Evolutionary conservation across 202 grass and related monocot species (phyloP).

Genomic region (Carex arenaria): DNA sequence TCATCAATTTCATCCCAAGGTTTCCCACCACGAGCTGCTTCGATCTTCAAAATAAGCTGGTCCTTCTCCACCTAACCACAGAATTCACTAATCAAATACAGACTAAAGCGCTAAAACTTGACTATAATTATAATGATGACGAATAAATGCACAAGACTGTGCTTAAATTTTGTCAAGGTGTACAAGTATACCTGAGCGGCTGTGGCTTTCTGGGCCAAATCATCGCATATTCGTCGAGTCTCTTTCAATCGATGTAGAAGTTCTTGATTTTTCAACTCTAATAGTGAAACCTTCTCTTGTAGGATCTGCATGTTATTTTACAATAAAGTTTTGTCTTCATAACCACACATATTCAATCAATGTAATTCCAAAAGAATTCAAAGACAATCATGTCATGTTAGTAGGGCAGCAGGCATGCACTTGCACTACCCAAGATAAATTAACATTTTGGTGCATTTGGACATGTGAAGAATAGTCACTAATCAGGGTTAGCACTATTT

Average conservation of each 20-base stretch:
- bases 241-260: constrained; percentile 67
- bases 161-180: background rate
- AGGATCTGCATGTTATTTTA: constrained; percentile 50
- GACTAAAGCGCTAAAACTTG: background rate
- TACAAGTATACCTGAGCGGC: constrained; percentile 65
- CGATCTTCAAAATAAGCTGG: constrained; percentile 65
- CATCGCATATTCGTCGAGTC: constrained; percentile 46
- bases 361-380: background rate
- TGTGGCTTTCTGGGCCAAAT: constrained; percentile 44
- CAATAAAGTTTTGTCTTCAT: background rate
- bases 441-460: no score
- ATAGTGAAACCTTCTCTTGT: constrained; percentile 65
- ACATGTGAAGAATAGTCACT: no score
- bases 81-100: background rate
- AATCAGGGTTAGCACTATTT: no score
- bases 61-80: constrained; percentile 75
- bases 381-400: background rate
- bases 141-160: background rate
- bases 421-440: constrained; percentile 20
- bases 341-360: background rate
- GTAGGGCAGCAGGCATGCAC: background rate
- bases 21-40: constrained; percentile 59
- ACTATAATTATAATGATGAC: background rate
- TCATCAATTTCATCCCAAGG: constrained; percentile 77
- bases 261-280: constrained; percentile 78